A percentile compares a stretch with the other conserved stretches of the same genome.
Conservation (phyloP, 257 asterid genomes). For the Ehretia macrophylla region DNA sequence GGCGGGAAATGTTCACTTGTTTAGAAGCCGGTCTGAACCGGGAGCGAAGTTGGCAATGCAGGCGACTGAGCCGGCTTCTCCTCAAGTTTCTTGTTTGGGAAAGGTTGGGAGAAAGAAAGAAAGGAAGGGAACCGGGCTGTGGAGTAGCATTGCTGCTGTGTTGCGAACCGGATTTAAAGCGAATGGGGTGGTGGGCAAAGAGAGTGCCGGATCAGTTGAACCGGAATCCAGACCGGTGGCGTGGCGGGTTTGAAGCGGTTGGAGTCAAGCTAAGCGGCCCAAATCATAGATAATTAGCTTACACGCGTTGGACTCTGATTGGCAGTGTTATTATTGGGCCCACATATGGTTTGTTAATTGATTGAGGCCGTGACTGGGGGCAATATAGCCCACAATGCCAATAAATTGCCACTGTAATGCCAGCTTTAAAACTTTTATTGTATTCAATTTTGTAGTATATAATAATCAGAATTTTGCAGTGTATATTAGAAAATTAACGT, state of each 20-base stretch:
- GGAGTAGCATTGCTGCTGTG: background rate
- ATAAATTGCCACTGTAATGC: background rate
- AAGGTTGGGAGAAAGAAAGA: background rate
- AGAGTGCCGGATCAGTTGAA: background rate
- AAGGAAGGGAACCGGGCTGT: background rate
- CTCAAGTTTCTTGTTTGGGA: constrained; percentile 3
- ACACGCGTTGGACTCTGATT: background rate
- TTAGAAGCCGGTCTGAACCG: constrained; percentile 42
- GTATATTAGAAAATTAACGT: no score
- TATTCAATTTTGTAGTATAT: no score
- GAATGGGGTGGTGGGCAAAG: background rate
- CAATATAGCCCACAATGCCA: no score
- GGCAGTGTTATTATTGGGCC: no score
- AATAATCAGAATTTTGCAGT: no score
- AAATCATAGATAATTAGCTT: background rate
- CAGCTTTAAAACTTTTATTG: background rate
- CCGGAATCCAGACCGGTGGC: background rate
- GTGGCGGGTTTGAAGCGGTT: background rate
- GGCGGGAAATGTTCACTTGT: constrained; percentile 17
- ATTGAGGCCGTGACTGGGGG: background rate
- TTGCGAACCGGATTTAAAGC: constrained; percentile 1
- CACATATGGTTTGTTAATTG: background rate
- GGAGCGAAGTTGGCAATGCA: constrained; percentile 3
- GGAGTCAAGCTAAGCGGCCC: background rate
- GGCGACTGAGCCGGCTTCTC: background rate